These are phyloP conservation scores for Sechiopsis laciniata DNA, from an alignment of 306 rosid genomes.

Conservation along the genomic window DNA sequence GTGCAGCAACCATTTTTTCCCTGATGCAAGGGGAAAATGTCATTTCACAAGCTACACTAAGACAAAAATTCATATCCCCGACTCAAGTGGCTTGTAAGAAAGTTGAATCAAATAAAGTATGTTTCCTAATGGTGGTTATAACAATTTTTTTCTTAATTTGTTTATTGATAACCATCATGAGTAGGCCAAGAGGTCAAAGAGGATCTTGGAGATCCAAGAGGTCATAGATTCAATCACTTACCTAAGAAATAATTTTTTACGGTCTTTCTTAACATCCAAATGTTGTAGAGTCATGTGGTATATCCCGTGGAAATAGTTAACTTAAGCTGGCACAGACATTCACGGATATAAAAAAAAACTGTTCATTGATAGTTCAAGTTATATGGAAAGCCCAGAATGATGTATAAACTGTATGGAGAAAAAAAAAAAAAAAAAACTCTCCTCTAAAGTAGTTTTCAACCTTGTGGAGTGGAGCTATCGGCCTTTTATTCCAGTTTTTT, in stretches of 20 bases:
- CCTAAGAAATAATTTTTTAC: too few relatives aligned
- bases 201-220: too few relatives aligned
- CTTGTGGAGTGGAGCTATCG: neutral
- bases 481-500: neutral
- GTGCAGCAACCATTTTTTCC: constrained; percentile 85
- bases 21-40: constrained; percentile 27
- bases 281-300: too few relatives aligned
- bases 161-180: neutral
- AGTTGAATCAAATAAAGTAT: neutral
- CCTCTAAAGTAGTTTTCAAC: neutral
- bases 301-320: too few relatives aligned
- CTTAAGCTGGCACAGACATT: too few relatives aligned
- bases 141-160: neutral
- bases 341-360: neutral
- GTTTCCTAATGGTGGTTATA: neutral
- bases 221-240: too few relatives aligned
- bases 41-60: neutral
- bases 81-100: neutral
- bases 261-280: too few relatives aligned
- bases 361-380: neutral
- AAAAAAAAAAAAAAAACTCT: neutral
- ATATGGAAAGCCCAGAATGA: neutral
- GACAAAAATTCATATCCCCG: neutral
- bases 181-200: too few relatives aligned
- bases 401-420: neutral